Evolutionary conservation across 2,329 filamentous ascomycete species (phyloP), one percentile per base, ranked within the genome.

Genomic region (Colletotrichum sp.): DNA sequence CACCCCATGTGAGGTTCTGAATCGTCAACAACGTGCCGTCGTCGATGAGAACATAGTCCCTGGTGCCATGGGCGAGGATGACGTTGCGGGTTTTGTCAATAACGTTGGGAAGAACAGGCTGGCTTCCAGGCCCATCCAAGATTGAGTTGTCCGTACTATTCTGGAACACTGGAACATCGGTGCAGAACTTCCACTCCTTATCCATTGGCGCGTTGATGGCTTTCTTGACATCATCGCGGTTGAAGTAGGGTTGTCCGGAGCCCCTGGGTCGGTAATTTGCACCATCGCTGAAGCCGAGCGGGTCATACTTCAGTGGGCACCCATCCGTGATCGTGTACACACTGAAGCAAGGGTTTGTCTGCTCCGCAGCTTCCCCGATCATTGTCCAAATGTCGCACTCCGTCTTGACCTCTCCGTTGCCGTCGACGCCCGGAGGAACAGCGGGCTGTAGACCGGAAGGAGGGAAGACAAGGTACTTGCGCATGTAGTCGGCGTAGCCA

Each of bases 1-100:
- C 94, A 73, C 91, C 91, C 92, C 92, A 96, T 0, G 94, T 96
- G 92, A 96, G 95, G 85, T 96, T 96, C 81, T 96, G 94, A 75
- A 96, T 92, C 2, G 90, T 89, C 8, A 95, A 86, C 2, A 96
- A 87, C 0, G 94, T 94, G 18, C 94, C 94, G 82, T 94, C 94
- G 80, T 89, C 87, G 28, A 93, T 86, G 12, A 95, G 88, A 76
- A 94, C 89, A 81, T 90, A 94, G 84, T 96, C 95, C 13, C 93
- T 88, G 65, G 90, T 86, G 13, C 94, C 95, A 80, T 96, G 94
- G 4, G 89, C 93, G 80, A 97, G 92, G 79, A 97, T 89, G 10
- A 95, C 94, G 77, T 93, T 93, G 63, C 93, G 89, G 2, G 94
- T 94, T 36, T 88, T 87, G 80, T 96, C 94, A 77, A 96, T 95